Evolutionary conservation across 805 yeast species (phyloP), one percentile per base, ranked within the genome.

Genomic region (Metschnikowia lachancei): DNA sequence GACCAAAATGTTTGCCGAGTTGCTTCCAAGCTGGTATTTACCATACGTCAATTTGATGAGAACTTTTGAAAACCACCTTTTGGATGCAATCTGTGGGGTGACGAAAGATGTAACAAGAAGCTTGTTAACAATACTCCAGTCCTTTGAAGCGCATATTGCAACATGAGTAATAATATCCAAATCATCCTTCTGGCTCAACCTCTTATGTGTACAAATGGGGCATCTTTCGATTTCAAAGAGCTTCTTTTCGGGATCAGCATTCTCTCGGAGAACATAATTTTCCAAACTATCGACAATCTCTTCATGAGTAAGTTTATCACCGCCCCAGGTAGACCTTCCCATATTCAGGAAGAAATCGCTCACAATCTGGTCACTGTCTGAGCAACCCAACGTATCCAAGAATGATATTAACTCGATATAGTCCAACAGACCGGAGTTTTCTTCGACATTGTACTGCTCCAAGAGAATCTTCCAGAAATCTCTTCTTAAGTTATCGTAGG

Each of bases 1-100:
- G 2, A 92, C 97, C 41, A 94, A 70, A 26, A 94, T 92, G 60
- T 92, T 92, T 9, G 97, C 99, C 39, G 95, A 89, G 60, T 92
- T 88, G 34, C 72, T 62, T 2, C 97, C 97, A 31, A 92, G 66
- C 40, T 82, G 81, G 61, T 90, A 85, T 57, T 85, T 85, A 0
- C 99, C 99, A 60, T 88, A 90, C 0, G 94, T 87, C 39, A 94
- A 69, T 59, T 89, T 91, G 41, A 90, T 85, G 46, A 91, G 69
- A 2, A 87, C 78, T 57, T 86, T 89, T 3, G 91, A 76, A 59
- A 86, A 88, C 98, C 98, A 91, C 50, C 90, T 80, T 55, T 87
- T 82, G 3, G 91, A 79, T 0, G 98, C 98, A 55, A 84, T 80
- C 39, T 80, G 82, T 1, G 92, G 78, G 0, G 97, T 81, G 2